Percentiles rank a stretch among this genome's conserved stretches.
These are phyloP conservation scores for Teratosphaeria destructans DNA, from an alignment of 2,329 filamentous ascomycete species.

Conservation along the genomic window DNA sequence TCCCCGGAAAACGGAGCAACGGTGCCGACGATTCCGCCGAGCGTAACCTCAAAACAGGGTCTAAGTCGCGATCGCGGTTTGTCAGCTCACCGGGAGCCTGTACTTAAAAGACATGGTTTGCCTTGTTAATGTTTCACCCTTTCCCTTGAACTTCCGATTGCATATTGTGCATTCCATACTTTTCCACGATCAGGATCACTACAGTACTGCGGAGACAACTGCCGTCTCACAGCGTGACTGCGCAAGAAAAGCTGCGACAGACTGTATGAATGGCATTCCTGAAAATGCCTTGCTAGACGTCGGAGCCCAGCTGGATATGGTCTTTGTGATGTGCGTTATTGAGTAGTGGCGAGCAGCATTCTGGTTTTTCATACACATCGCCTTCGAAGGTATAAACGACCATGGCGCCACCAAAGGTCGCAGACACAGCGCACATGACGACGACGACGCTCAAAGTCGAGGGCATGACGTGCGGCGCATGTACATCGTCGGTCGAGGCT, in stretches of 20 bases:
- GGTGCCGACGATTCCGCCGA: not conserved
- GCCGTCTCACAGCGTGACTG: too few species aligned
- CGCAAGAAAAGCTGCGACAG: too few species aligned
- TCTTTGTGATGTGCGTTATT: not conserved
- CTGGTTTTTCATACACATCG: not conserved
- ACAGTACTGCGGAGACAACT: too few species aligned
- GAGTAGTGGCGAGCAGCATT: not conserved
- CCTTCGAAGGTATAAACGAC: not conserved
- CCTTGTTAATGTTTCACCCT: not conserved
- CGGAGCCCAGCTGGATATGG: not conserved
- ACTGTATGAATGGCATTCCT: not conserved
- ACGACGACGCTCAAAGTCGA: constrained; percentile 86
- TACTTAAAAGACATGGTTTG: not conserved
- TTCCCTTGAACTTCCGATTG: too few species aligned
- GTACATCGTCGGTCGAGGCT: constrained; percentile 83
- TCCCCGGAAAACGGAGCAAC: not conserved
- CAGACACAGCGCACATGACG: constrained; percentile 49
- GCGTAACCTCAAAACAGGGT: not conserved
- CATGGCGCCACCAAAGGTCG: constrained; percentile 13
- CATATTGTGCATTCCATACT: too few species aligned
- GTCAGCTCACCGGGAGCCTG: not conserved
- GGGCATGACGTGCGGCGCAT: constrained; percentile 82
- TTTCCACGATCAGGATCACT: not conserved
- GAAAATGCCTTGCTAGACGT: not conserved
- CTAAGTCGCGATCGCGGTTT: not conserved